phyloP scores from a whole-genome alignment of 208 protist genomes.

The Acanthamoeba castellanii region DNA sequence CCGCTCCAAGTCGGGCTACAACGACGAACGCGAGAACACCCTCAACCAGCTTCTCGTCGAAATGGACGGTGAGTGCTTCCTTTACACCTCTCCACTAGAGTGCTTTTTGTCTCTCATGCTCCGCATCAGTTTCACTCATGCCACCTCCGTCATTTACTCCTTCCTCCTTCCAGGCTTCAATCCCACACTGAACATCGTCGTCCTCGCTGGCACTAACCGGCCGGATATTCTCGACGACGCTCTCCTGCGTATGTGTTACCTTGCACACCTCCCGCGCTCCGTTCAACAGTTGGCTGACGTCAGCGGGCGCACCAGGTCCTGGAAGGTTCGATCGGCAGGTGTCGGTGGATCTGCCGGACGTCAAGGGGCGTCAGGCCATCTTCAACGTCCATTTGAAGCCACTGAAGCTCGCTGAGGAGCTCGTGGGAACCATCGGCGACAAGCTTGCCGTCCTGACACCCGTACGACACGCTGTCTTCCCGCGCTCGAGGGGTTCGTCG shows the following conservation, averaged over 20 bases:
- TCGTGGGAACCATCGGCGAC: conserved; percentile 77
- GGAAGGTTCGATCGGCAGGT: conserved; percentile 95
- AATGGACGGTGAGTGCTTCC: conserved; percentile 94
- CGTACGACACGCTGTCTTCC: conserved; percentile 60
- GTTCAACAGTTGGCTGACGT: neutral
- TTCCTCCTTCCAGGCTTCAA: conserved; percentile 83
- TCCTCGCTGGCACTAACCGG: conserved; percentile 98
- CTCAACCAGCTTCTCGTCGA: conserved; percentile 98
- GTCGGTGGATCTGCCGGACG: conserved; percentile 91
- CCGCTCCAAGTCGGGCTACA: conserved; percentile 85
- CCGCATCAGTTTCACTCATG: too few relatives aligned
- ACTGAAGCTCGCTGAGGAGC: conserved; percentile 90
- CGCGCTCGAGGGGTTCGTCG: neutral
- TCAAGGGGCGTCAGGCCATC: conserved; percentile 96
- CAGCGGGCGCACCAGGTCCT: conserved; percentile 83
- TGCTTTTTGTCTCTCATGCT: neutral
- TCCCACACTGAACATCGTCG: conserved; percentile 95
- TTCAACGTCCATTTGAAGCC: conserved; percentile 94
- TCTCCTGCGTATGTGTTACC: conserved; percentile 90
- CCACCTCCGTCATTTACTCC: neutral
- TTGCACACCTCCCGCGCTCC: too few relatives aligned
- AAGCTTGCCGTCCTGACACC: conserved; percentile 85
- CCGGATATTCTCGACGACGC: conserved; percentile 97
- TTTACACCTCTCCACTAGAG: neutral
- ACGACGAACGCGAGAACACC: conserved; percentile 96